Evolutionary conservation across 1,284 basidiomycete genomes (phyloP), one percentile per base, ranked within the genome.

Genomic region (Ustilago crameri): DNA sequence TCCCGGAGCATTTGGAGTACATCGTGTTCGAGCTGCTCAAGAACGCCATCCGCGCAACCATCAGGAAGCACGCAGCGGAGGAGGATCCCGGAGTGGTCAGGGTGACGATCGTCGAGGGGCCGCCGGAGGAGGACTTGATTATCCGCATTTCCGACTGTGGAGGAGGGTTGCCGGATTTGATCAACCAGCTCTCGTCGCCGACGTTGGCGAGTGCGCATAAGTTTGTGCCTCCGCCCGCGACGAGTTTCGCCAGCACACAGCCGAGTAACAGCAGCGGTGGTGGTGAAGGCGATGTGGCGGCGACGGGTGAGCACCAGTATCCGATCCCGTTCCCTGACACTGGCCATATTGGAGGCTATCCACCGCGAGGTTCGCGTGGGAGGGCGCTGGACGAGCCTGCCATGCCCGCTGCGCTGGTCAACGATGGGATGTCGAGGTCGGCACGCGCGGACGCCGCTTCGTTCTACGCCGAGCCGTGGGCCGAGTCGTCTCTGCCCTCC

Each of bases 21-120:
- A 91, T 95, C 60, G 84, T 94, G 14, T 94, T 95, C 75, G 93
- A 95, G 79, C 83, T 95, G 23, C 79, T 95, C 74, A 94, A 94
- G 83, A 93, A 94, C 79, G 92, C 64, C 48, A 68, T 79, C 49
- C 61, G 77, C 30, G 71, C 78, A 3, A 83, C 81, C 24, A 79
- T 80, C 23, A 18, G 66, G 24, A 64, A 56, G 27, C 60, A 70
- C 24, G 51, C 58, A 0, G 55, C 44, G 3, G 50, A 70, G 47
- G 66, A 73, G 23, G 46, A 66, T 1, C 37, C 41, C 1, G 51
- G 61, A 0, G 44, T 53, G 22, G 77, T 83, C 3, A 48, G 66
- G 8, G 74, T 79, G n/a, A 80, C 76, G 32, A 79, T 83, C 20
- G 81, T 83, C 5, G 75, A 76, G 18, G 79, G 79, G 0, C 76